phyloP scores from a whole-genome alignment of 2,329 filamentous ascomycete genomes.

The Aspergillus spinulosporus region DNA sequence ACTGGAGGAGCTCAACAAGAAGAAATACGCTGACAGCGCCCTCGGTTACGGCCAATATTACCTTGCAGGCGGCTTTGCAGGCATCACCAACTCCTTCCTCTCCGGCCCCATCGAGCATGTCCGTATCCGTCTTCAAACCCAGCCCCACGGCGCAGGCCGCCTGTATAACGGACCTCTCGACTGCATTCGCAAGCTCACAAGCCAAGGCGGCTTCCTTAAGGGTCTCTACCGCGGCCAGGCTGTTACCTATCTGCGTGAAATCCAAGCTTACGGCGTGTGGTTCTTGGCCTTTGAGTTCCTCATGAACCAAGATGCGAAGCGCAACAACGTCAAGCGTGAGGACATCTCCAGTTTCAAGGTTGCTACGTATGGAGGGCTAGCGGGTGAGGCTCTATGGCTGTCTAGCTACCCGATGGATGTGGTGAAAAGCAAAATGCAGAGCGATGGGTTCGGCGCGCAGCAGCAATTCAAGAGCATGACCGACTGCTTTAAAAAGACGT shows the following conservation, averaged over 20 bases:
- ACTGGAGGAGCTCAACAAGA: slow-evolving; percentile 73
- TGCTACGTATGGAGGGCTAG: slow-evolving; percentile 86
- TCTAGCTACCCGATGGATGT: slow-evolving; percentile 94
- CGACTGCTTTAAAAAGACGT: slow-evolving; percentile 85
- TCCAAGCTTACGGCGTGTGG: slow-evolving; percentile 93
- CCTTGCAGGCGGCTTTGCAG: slow-evolving; percentile 85
- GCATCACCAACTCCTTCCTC: slow-evolving; percentile 82
- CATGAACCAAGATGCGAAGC: slow-evolving; percentile 84
- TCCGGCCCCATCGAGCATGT: slow-evolving; percentile 96
- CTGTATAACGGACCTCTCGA: slow-evolving; percentile 85
- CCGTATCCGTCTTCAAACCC: slow-evolving; percentile 91
- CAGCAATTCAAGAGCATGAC: slow-evolving; percentile 79
- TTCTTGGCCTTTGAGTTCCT: slow-evolving; percentile 94
- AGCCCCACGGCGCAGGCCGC: slow-evolving; percentile 78
- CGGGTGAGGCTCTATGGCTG: slow-evolving; percentile 92
- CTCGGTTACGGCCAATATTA: slow-evolving; percentile 88
- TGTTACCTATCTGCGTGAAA: slow-evolving; percentile 85
- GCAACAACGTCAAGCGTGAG: slow-evolving; percentile 72
- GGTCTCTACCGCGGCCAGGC: slow-evolving; percentile 85
- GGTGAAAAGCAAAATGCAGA: slow-evolving; percentile 99
- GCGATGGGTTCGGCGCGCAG: slow-evolving; percentile 76
- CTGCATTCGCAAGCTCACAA: slow-evolving; percentile 80
- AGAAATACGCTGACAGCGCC: slow-evolving; percentile 43
- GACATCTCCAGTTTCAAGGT: slow-evolving; percentile 83
- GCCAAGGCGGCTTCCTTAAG: slow-evolving; percentile 65